These are phyloP conservation scores for Trichophyton benhamiae DNA, from an alignment of 2,329 filamentous ascomycete genomes.

Conservation along the genomic window DNA sequence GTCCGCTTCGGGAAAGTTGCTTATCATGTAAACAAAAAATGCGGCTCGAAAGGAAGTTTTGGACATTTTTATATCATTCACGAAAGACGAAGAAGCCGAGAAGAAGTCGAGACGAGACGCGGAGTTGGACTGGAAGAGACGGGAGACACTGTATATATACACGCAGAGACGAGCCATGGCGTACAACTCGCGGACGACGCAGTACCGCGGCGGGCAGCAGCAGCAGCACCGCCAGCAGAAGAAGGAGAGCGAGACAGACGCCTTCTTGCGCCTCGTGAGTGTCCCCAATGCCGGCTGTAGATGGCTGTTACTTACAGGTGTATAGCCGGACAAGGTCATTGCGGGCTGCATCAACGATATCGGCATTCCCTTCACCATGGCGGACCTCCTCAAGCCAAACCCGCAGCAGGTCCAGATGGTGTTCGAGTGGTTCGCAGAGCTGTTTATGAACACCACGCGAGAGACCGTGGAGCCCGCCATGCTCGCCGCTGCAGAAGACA, in stretches of 20 bases:
- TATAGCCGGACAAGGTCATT: conserved; percentile 60
- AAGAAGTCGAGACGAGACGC: too few relatives aligned
- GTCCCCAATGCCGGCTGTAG: background rate
- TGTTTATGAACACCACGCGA: conserved; percentile 84
- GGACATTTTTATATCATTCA: background rate
- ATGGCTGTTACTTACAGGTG: background rate
- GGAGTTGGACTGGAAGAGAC: too few relatives aligned
- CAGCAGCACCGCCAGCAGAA: conserved; percentile 33
- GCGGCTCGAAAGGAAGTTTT: background rate
- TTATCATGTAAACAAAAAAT: conserved; percentile 12
- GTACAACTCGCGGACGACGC: conserved; percentile 42
- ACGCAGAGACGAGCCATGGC: conserved; percentile 27
- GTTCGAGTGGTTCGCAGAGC: conserved; percentile 93
- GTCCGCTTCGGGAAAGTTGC: conserved; percentile 14
- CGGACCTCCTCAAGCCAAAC: conserved; percentile 87
- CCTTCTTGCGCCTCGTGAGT: conserved; percentile 45
- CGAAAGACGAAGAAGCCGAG: background rate
- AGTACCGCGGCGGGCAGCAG: conserved; percentile 37
- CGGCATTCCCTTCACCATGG: conserved; percentile 73
- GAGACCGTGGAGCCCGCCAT: conserved; percentile 91
- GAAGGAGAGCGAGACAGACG: conserved; percentile 47
- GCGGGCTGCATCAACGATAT: conserved; percentile 96
- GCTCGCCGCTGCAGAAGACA: conserved; percentile 73
- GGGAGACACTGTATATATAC: too few relatives aligned
- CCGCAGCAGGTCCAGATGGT: conserved; percentile 92